A percentile compares a stretch with the other conserved stretches of the same genome.
These are phyloP conservation scores for Saccharomyces hybrid DNA, from an alignment of 1,139 yeast genomes.

Conservation along the genomic window DNA sequence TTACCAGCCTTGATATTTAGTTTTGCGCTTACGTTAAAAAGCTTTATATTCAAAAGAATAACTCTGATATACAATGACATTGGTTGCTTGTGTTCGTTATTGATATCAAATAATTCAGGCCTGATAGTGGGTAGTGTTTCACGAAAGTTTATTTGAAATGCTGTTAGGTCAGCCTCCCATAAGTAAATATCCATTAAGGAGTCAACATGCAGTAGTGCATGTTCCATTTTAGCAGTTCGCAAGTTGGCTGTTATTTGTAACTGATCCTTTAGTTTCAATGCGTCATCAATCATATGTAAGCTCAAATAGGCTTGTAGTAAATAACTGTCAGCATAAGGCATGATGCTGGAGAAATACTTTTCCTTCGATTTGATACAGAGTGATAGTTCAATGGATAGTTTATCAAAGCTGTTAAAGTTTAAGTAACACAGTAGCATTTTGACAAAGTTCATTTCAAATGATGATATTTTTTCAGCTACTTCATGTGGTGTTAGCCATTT, in stretches of 20 bases:
- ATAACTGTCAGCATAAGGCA: conserved; percentile 8
- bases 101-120: conserved; percentile 22
- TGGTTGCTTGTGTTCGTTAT: conserved; percentile 18
- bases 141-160: conserved; percentile 15
- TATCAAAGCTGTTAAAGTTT: conserved; percentile 35
- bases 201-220: conserved; percentile 8
- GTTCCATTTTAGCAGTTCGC: conserved; percentile 10
- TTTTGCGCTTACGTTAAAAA: conserved; percentile 18
- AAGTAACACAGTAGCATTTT: conserved; percentile 34
- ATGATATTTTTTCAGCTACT: conserved; percentile 13
- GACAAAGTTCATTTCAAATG: conserved; percentile 35
- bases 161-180: conserved; percentile 13
- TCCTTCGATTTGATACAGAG: conserved; percentile 6
- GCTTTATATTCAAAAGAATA: conserved; percentile 24
- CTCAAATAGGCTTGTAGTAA: conserved; percentile 13
- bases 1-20: conserved; percentile 16
- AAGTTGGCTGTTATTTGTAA: conserved; percentile 1
- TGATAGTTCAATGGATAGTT: conserved; percentile 25
- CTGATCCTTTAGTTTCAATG: not conserved
- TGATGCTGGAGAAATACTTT: conserved; percentile 10
- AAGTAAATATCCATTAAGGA: conserved; percentile 7
- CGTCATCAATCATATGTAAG: conserved; percentile 13
- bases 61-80: conserved; percentile 20
- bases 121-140: conserved; percentile 11
- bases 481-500: conserved; percentile 25